Base-by-base conservation (phyloP, 495 filamentous ascomycete species). In the Lophiotrema nucula region DNA sequence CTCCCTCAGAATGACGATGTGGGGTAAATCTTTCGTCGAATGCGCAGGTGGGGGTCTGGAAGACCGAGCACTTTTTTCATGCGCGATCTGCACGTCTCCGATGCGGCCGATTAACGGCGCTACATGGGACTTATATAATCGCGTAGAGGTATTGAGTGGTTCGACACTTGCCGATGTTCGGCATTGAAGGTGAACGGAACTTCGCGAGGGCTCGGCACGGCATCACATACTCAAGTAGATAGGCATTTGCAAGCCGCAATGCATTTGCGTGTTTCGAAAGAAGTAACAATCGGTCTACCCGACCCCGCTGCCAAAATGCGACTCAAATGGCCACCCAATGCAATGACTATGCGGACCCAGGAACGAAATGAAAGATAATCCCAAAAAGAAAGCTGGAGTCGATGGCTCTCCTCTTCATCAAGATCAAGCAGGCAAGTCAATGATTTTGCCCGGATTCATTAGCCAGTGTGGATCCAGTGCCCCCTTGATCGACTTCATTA, bases 361-460 rank as follows among this genome's bases (percentile, higher is more conserved):
- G 41, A 21, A 1, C 22, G 13, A 43, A 46, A 50, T 26, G 15
- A 10, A 54, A 50, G 19, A 44, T 56, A 10, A 35, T 15, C 15
- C 15, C 31, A 35, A 35, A 8, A 35, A 8, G 31, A 15, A 35
- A 35, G 31, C 8, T 15, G 31, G 31, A 8, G 8, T 35, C n/a
- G n/a, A n/a, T n/a, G n/a, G n/a, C n/a, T n/a, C n/a, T n/a, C n/a
- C n/a, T n/a, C n/a, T n/a, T n/a, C n/a, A n/a, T n/a, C n/a, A n/a
- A 8, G 31, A 35, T 35, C 31, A 43, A 10, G 47, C 24, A 16
- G 62, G 66, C 33, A 69, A 28, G 64, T 93, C 89, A 66, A 93
- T 88, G 38, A 96, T 92, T 73, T 96, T 95, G 3, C 89, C 90
- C 2, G 90, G 90, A 60, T 96, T 96, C 82, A 96, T 80, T 41